phyloP scores from a whole-genome alignment of 176 grass and related monocot genomes.

The Raddia guianensis region DNA sequence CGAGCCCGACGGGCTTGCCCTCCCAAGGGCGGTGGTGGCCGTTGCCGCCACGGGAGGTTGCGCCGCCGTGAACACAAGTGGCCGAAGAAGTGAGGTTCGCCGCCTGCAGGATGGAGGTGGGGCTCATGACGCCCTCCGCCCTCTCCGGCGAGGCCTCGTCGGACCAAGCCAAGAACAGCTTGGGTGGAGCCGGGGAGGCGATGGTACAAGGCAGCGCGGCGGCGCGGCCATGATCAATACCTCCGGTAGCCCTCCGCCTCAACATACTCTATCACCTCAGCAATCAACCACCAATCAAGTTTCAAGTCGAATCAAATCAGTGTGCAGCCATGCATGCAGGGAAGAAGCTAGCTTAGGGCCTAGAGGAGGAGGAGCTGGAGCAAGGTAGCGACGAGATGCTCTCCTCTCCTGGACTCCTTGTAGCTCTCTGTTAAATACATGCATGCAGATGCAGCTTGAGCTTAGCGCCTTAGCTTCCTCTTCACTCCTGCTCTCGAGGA shows the following conservation, averaged over 20 bases:
- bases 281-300: not conserved
- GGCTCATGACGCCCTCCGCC: slow-evolving; percentile 40
- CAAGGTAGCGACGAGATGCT: not conserved
- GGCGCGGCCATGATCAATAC: slow-evolving; percentile 24
- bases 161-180: slow-evolving; percentile 45
- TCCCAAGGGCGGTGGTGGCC: slow-evolving; percentile 36
- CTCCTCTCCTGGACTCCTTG: not conserved
- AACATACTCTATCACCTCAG: slow-evolving; percentile 39
- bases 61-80: not conserved
- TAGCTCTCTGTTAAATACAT: slow-evolving; percentile 38
- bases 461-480: not conserved
- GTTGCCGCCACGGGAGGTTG: slow-evolving; percentile 1
- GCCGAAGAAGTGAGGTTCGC: slow-evolving; percentile 39
- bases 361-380: not conserved
- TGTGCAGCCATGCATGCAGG: not conserved
- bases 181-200: slow-evolving; percentile 32
- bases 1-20: slow-evolving; percentile 48
- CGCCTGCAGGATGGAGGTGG: slow-evolving; percentile 58
- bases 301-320: not conserved
- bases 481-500: not conserved
- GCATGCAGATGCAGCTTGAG: slow-evolving; percentile 12
- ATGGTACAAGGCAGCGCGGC: slow-evolving; percentile 23
- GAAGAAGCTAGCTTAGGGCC: not conserved
- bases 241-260: slow-evolving; percentile 45
- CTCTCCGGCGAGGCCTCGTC: not conserved